phyloP scores from a whole-genome alignment of 2,329 filamentous ascomycete species.

The Aspergillus intermedius region DNA sequence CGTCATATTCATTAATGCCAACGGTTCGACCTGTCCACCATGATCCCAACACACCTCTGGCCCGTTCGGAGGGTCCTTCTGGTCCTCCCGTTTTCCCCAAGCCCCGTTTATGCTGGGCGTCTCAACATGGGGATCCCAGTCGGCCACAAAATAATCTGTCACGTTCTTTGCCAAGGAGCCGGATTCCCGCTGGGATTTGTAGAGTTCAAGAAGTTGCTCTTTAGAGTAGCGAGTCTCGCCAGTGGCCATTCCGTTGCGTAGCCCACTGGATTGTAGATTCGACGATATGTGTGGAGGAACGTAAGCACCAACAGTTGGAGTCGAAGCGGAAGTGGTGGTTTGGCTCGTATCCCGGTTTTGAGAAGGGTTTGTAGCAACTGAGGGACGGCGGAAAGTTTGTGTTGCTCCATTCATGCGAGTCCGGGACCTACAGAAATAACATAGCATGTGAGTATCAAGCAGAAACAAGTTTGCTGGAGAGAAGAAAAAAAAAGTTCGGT shows the following conservation, averaged over 20 bases:
- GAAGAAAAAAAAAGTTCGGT: background rate
- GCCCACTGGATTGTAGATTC: constrained; percentile 38
- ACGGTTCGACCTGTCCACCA: constrained; percentile 61
- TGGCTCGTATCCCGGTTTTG: constrained; percentile 39
- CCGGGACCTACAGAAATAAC: constrained; percentile 46
- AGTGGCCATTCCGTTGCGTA: constrained; percentile 49
- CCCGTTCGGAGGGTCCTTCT: constrained; percentile 65
- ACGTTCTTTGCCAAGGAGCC: constrained; percentile 54
- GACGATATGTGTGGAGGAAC: constrained; percentile 56
- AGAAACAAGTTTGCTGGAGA: constrained; percentile 1
- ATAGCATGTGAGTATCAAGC: constrained; percentile 13
- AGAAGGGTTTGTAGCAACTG: constrained; percentile 51
- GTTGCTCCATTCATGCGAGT: constrained; percentile 58
- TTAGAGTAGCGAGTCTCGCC: constrained; percentile 63
- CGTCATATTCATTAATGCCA: constrained; percentile 66
- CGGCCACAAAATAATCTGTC: constrained; percentile 62
- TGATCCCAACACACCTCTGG: constrained; percentile 91
- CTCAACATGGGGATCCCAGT: constrained; percentile 70
- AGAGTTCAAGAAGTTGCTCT: constrained; percentile 72
- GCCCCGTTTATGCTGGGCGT: constrained; percentile 57
- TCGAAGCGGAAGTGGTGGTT: constrained; percentile 33
- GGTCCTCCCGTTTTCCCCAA: constrained; percentile 74
- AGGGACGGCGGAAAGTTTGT: constrained; percentile 60
- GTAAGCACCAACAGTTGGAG: constrained; percentile 45
- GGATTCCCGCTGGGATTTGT: constrained; percentile 51